Base-by-base conservation (phyloP, 2,329 filamentous ascomycete species). In the Xylariaceae sp. region DNA sequence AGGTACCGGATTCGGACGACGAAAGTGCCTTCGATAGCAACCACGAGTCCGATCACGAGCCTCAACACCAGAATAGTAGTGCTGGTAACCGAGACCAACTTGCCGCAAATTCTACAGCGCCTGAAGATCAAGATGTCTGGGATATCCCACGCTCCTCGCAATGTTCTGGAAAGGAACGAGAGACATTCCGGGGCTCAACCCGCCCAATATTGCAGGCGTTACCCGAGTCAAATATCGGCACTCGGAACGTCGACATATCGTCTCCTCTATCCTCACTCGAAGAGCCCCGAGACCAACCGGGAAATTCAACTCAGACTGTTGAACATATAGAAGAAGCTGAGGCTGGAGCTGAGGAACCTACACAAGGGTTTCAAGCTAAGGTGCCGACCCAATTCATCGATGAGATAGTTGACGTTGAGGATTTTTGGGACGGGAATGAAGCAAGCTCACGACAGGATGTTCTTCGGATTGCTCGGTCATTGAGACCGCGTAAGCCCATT, bases 401-500 rank as follows among this genome's bases (percentile, higher is more conserved):
- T 29, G 51, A 57, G 6, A n/a, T 44, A 20, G 63, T 61, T 37
- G 57, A 64, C 20, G 20, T 56, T 43, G 52, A 49, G 45, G 46
- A 56, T 23, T 29, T 37, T 12, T 42, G 49, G 21, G 56, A 51
- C 12, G 59, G 59, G 20, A 52, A 60, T 37, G 59, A 62, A 26
- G 50, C 18, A 18, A 19, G 12, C n/a, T 42, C 20, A 9, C 16
- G 52, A 4, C 60, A 54, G 26, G 52, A 50, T 43, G 44, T 20
- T 45, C 18, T 40, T 42, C 58, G 50, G 41, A 53, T 58, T 18
- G 62, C 78, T 57, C 77, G 82, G 32, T 83, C 79, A 3, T 71
- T 86, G n/a, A 77, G 83, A 6, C 81, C 82, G 1, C 77, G 83
- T 19, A 86, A 85, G 57, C 82, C 82, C 1, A 86, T 86, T 6